These are phyloP conservation scores for Adansonia rubrostipa DNA, from an alignment of 441 rosid genomes.

Conservation along the genomic window DNA sequence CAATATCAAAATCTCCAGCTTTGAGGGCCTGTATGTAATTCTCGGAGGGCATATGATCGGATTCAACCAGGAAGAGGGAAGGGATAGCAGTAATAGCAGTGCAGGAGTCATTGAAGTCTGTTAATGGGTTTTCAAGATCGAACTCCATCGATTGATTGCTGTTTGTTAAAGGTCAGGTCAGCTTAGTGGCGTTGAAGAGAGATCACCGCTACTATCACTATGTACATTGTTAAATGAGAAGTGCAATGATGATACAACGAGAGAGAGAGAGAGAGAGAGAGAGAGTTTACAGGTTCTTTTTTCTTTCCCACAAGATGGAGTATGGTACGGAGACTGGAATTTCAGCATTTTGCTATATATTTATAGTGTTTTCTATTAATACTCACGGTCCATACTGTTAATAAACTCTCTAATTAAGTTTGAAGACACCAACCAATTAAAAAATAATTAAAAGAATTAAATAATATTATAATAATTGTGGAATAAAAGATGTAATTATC, in stretches of 20 bases:
- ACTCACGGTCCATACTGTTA: too few species aligned
- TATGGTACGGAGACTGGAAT: conserved; percentile 15
- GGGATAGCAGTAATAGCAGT: conserved; percentile 16
- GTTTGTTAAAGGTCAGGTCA: conserved; percentile 20
- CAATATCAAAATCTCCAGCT: conserved; percentile 38
- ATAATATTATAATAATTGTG: too few species aligned
- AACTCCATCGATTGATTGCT: conserved; percentile 49
- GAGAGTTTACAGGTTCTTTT: background rate
- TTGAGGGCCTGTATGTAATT: conserved; percentile 43
- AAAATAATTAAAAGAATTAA: too few species aligned
- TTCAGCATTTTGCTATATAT: conserved; percentile 24
- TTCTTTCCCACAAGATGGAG: background rate
- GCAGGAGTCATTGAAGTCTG: conserved; percentile 30
- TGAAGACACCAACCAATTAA: too few species aligned
- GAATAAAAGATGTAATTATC: too few species aligned
- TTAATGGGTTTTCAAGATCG: conserved; percentile 63
- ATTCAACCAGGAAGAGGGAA: conserved; percentile 52
- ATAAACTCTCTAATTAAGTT: too few species aligned
- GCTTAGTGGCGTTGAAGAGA: conserved; percentile 23
- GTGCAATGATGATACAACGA: conserved; percentile 31
- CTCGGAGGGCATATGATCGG: conserved; percentile 58
- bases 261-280: background rate
- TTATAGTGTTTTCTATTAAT: too few species aligned
- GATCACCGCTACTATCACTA: background rate
- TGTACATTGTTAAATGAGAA: conserved; percentile 18